phyloP scores from a whole-genome alignment of 768 basidiomycete species.

The Mycena latifolia region DNA sequence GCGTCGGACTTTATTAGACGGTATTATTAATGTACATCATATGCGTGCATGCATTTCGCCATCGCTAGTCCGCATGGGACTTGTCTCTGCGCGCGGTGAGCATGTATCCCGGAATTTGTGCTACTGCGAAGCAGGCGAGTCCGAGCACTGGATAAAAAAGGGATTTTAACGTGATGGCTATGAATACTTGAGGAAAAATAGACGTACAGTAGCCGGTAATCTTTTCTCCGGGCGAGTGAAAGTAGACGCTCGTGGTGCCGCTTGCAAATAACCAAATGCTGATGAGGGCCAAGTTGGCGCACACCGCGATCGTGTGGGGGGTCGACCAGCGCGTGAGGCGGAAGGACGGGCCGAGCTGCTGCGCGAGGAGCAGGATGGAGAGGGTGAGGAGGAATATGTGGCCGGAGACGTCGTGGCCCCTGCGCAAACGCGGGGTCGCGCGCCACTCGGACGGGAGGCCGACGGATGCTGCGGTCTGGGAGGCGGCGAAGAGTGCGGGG shows the following conservation, averaged over 20 bases:
- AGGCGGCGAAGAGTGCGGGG: constrained; percentile 69
- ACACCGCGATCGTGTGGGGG: constrained; percentile 63
- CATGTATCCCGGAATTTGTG: constrained; percentile 31
- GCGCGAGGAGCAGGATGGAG: constrained; percentile 79
- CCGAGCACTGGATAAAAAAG: constrained; percentile 32
- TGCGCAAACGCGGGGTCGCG: constrained; percentile 71
- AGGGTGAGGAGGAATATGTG: constrained; percentile 93
- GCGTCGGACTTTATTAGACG: constrained; percentile 16
- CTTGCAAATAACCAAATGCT: constrained; percentile 79
- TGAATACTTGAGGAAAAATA: too few relatives aligned
- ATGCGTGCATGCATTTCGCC: not conserved
- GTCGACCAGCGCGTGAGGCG: constrained; percentile 52
- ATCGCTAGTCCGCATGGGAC: constrained; percentile 18
- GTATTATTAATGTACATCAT: constrained; percentile 26
- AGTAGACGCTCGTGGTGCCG: constrained; percentile 89
- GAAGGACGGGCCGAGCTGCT: constrained; percentile 76
- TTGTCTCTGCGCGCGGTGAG: constrained; percentile 5
- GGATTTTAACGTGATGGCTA: not conserved
- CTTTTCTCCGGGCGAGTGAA: constrained; percentile 92
- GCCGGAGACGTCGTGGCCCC: constrained; percentile 94
- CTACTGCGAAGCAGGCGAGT: constrained; percentile 32
- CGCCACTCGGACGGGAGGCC: constrained; percentile 57
- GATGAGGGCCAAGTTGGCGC: constrained; percentile 60
- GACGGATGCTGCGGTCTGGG: constrained; percentile 43
- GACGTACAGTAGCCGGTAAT: constrained; percentile 84